Evolutionary conservation across 2,329 filamentous ascomycete genomes (phyloP).

Genomic region (Penicillium concentricum): DNA sequence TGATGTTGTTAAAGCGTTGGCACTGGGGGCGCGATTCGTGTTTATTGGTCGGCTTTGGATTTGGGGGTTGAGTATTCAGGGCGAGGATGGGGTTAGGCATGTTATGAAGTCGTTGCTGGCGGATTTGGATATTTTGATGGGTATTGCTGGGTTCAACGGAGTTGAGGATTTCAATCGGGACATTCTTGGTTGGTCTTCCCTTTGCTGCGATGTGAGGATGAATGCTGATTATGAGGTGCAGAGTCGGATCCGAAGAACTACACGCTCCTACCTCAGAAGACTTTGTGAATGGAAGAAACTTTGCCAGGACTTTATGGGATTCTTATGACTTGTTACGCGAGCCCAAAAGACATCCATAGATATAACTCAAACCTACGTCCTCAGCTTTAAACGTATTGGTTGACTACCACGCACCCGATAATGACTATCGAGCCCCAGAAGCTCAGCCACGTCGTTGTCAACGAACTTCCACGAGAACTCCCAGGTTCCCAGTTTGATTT

Average conservation of each 20-base stretch:
- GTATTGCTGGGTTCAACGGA: constrained; percentile 56
- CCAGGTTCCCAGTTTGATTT: neutral
- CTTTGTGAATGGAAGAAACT: constrained; percentile 10
- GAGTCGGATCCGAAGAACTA: constrained; percentile 47
- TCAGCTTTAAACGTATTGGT: too few species aligned
- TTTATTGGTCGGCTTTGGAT: constrained; percentile 62
- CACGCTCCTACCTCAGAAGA: constrained; percentile 38
- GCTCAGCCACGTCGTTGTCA: neutral
- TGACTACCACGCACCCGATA: neutral
- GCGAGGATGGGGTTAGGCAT: constrained; percentile 60
- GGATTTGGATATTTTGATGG: constrained; percentile 63
- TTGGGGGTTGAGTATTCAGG: constrained; percentile 60
- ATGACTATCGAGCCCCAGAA: too few species aligned
- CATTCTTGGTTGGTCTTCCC: constrained; percentile 29
- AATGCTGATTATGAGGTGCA: constrained; percentile 17
- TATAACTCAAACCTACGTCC: too few species aligned
- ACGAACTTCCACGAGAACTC: neutral
- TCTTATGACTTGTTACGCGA: too few species aligned
- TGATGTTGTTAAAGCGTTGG: constrained; percentile 62
- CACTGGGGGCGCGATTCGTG: constrained; percentile 61
- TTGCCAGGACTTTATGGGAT: too few species aligned
- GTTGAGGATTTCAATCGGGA: constrained; percentile 53
- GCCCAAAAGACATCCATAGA: too few species aligned
- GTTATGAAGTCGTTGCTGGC: constrained; percentile 62
- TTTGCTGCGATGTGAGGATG: neutral